Evolutionary conservation across 225 moss, liverwort and hornwort genomes (phyloP).

Genomic region (Thuidium tamariscinum): DNA sequence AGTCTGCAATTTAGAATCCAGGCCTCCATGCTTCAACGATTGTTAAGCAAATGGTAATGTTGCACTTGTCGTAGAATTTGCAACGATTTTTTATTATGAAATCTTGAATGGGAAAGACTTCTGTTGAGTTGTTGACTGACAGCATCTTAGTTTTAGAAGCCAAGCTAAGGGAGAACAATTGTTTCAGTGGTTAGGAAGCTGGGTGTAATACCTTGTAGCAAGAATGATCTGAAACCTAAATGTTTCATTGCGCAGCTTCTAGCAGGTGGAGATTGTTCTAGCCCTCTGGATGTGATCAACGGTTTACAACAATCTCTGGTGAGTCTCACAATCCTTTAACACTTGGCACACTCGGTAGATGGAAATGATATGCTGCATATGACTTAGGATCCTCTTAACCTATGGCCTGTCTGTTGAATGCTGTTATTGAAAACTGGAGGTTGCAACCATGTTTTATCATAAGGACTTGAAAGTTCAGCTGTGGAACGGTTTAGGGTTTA

Average conservation of each 20-base stretch:
- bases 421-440: neutral
- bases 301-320: constrained; percentile 88
- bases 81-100: neutral
- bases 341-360: neutral
- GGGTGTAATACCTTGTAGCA: neutral
- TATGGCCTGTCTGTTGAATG: too few relatives aligned
- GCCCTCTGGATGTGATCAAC: constrained; percentile 87
- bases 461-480: neutral
- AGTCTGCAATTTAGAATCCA: neutral
- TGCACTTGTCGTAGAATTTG: neutral
- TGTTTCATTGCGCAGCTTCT: constrained; percentile 67
- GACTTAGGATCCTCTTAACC: neutral
- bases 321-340: constrained; percentile 3
- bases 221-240: neutral
- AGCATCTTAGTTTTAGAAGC: neutral
- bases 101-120: neutral
- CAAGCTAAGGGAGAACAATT: neutral
- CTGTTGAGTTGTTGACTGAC: too few relatives aligned
- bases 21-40: neutral
- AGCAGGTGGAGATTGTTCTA: constrained; percentile 84
- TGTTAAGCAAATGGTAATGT: neutral
- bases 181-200: neutral
- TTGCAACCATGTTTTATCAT: neutral
- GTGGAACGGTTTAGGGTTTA: neutral
- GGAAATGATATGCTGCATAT: neutral